These are phyloP conservation scores for Aphanocladium album DNA, from an alignment of 2,329 filamentous ascomycete species.

Conservation along the genomic window DNA sequence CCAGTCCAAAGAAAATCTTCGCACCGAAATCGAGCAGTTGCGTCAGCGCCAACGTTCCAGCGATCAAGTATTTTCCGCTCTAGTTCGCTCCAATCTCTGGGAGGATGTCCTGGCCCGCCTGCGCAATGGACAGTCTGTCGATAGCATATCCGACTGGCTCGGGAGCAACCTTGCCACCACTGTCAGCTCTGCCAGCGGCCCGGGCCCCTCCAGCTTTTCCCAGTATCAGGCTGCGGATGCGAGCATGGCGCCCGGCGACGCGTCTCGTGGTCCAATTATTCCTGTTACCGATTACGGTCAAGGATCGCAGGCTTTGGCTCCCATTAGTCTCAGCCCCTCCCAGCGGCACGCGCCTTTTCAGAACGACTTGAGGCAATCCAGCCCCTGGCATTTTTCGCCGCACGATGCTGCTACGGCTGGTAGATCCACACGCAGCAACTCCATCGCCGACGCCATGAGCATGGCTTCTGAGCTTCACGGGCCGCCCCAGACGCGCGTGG, in stretches of 20 bases:
- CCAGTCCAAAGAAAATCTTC: constrained; percentile 58
- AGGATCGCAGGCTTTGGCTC: constrained; percentile 25
- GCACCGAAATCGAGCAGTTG: constrained; percentile 54
- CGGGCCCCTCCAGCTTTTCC: constrained; percentile 25
- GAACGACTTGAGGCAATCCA: constrained; percentile 38
- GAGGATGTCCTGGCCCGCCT: constrained; percentile 51
- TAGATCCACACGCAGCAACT: constrained; percentile 41
- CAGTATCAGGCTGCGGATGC: constrained; percentile 16
- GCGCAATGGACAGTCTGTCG: constrained; percentile 49
- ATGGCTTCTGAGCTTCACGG: constrained; percentile 38
- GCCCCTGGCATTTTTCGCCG: constrained; percentile 45
- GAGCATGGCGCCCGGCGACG: constrained; percentile 5
- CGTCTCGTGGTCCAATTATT: constrained; percentile 22
- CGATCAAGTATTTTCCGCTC: constrained; percentile 51
- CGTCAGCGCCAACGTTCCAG: constrained; percentile 49
- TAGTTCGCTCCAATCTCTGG: constrained; percentile 45
- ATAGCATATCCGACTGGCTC: constrained; percentile 53
- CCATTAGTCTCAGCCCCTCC: constrained; percentile 24
- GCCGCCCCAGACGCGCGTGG: constrained; percentile 42
- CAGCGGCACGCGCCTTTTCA: constrained; percentile 24
- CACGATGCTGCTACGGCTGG: constrained; percentile 34
- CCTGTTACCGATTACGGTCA: constrained; percentile 15
- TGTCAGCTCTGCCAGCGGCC: constrained; percentile 23
- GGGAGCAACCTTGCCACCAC: constrained; percentile 20
- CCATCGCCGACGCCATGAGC: constrained; percentile 41